Conservation (phyloP, 2,329 filamentous ascomycete species). For the Triangularia verruculosa region DNA sequence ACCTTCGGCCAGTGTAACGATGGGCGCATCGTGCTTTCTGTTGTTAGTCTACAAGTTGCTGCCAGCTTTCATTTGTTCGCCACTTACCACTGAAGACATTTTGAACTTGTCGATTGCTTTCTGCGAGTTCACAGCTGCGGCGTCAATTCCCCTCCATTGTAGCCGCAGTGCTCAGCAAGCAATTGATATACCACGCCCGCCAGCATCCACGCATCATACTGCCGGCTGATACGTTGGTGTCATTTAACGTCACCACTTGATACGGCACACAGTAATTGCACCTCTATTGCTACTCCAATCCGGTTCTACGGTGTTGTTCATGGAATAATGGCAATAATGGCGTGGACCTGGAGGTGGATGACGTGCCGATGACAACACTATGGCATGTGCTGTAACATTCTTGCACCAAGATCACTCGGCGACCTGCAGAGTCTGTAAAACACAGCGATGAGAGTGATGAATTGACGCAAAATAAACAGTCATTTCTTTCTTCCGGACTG, state of each 20-base stretch:
- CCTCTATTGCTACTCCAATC: not conserved
- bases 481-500: not conserved
- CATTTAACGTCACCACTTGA: not conserved
- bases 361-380: not conserved
- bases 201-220: not conserved
- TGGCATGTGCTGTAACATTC: not conserved
- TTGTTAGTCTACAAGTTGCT: not conserved
- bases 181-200: not conserved
- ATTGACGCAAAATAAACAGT: not conserved
- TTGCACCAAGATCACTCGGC: not conserved
- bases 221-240: not conserved
- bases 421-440: not conserved
- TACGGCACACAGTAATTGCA: not conserved
- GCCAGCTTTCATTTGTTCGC: not conserved
- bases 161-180: not conserved
- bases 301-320: not conserved
- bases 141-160: too few relatives aligned
- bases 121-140: not conserved
- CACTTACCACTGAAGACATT: not conserved
- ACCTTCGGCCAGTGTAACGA: not conserved
- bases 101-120: not conserved
- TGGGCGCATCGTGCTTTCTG: not conserved
- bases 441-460: not conserved
- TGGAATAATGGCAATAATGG: not conserved
- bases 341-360: not conserved